Percentiles rank a stretch among this genome's conserved stretches.
Evolutionary conservation across 495 filamentous ascomycete genomes (phyloP).

Genomic region (Aspergillus sclerotiicarbonarius): DNA sequence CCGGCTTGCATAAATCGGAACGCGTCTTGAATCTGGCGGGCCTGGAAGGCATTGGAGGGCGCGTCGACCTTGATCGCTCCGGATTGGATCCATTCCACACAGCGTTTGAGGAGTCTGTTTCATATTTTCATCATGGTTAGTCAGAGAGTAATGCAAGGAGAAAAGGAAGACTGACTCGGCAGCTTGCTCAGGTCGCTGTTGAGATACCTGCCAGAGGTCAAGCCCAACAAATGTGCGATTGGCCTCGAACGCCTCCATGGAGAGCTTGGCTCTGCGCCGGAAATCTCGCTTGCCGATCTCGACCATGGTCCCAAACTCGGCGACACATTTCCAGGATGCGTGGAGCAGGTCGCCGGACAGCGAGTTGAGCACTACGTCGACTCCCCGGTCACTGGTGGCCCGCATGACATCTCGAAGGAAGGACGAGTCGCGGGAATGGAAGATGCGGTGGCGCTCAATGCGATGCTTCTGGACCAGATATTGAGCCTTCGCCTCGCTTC

Average conservation of each 20-base stretch:
- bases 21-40: conserved; percentile 36
- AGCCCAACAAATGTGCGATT: conserved; percentile 33
- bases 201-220: conserved; percentile 15
- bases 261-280: conserved; percentile 17
- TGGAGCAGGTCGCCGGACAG: conserved; percentile 48
- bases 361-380: conserved; percentile 53
- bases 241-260: conserved; percentile 35
- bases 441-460: conserved; percentile 45
- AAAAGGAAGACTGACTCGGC: conserved; percentile 27
- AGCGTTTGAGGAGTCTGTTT: neutral
- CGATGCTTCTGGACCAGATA: conserved; percentile 33
- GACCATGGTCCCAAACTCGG: conserved; percentile 49
- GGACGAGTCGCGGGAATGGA: conserved; percentile 46
- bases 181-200: neutral
- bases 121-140: no score
- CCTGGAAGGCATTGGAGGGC: neutral
- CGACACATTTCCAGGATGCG: conserved; percentile 53
- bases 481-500: conserved; percentile 36
- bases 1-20: conserved; percentile 51
- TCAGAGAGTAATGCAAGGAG: no score
- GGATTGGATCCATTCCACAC: neutral
- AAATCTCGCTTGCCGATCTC: conserved; percentile 43
- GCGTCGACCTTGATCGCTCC: neutral
- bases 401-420: conserved; percentile 45
- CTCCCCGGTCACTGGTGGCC: conserved; percentile 46